A percentile compares a stretch with the other conserved stretches of the same genome.
Evolutionary conservation across 768 basidiomycete species (phyloP).

Genomic region (Dendrothele bispora): DNA sequence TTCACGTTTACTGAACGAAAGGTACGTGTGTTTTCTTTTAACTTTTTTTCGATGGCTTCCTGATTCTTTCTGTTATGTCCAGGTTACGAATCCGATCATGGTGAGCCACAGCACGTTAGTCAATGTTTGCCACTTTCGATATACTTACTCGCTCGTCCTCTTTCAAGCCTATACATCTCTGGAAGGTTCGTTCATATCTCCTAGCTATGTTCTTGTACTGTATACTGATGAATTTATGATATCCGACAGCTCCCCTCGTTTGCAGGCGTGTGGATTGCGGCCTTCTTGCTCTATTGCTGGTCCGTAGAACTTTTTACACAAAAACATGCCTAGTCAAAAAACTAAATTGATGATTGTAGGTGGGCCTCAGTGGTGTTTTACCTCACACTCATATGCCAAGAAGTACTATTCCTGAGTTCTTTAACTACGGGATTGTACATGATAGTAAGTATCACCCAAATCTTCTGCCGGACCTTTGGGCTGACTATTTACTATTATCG

Average conservation of each 20-base stretch:
- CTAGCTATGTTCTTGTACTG: not conserved
- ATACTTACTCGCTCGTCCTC: no score
- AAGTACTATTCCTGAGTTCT: slow-evolving; percentile 1
- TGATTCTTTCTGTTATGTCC: not conserved
- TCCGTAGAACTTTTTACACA: not conserved
- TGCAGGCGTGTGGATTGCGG: not conserved
- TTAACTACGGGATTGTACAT: not conserved
- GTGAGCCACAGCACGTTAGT: no score
- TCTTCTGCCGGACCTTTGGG: not conserved
- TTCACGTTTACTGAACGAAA: not conserved
- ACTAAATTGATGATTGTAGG: not conserved
- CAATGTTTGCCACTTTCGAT: no score
- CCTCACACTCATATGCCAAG: slow-evolving; percentile 1
- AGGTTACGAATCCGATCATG: not conserved
- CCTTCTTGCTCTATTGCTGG: not conserved
- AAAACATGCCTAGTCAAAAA: not conserved
- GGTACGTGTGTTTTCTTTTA: not conserved
- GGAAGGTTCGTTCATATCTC: not conserved
- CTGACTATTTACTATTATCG: no score
- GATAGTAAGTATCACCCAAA: not conserved
- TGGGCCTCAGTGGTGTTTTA: not conserved
- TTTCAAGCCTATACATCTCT: not conserved
- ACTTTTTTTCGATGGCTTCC: not conserved
- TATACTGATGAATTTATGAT: not conserved
- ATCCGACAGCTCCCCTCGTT: not conserved